Evolutionary conservation across 106 monocot species (phyloP).

Genomic region (Dendrobium catenatum): DNA sequence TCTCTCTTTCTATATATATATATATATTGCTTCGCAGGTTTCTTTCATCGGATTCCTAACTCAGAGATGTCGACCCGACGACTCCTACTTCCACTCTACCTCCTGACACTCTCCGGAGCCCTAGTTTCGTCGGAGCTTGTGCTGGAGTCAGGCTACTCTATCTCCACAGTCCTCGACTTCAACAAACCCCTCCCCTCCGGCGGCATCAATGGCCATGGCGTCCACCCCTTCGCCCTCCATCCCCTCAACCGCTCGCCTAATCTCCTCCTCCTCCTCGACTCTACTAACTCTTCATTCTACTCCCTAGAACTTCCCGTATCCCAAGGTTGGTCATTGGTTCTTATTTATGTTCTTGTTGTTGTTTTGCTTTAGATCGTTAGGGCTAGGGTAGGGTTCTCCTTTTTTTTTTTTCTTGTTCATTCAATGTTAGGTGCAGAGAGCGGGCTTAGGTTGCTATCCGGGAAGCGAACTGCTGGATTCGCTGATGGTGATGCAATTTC

Average conservation of each 20-base stretch:
- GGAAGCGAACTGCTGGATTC: conserved; percentile 1
- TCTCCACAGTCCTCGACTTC: conserved; percentile 3
- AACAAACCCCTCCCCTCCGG: not conserved
- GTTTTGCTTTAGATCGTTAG: not conserved
- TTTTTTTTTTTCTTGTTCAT: not conserved
- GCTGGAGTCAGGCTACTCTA: conserved; percentile 12
- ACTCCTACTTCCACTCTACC: too few species aligned
- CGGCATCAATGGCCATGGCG: not conserved
- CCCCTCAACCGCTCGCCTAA: not conserved
- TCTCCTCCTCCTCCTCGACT: conserved; percentile 3
- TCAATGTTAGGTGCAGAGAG: conserved; percentile 9
- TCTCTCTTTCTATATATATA: too few species aligned
- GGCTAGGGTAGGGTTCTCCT: not conserved
- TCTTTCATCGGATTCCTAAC: too few species aligned
- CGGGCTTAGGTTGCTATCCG: conserved; percentile 9
- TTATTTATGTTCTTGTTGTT: not conserved
- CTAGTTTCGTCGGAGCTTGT: not conserved
- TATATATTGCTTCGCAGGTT: too few species aligned
- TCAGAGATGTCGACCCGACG: too few species aligned
- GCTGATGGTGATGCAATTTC: conserved; percentile 7
- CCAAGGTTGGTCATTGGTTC: not conserved
- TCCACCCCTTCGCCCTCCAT: conserved; percentile 8
- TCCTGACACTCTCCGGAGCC: not conserved
- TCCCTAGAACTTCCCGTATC: conserved; percentile 1
- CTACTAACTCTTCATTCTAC: conserved; percentile 4